Conservation (phyloP, 139 green algal species). For the Spirogloea muscicola region DNA sequence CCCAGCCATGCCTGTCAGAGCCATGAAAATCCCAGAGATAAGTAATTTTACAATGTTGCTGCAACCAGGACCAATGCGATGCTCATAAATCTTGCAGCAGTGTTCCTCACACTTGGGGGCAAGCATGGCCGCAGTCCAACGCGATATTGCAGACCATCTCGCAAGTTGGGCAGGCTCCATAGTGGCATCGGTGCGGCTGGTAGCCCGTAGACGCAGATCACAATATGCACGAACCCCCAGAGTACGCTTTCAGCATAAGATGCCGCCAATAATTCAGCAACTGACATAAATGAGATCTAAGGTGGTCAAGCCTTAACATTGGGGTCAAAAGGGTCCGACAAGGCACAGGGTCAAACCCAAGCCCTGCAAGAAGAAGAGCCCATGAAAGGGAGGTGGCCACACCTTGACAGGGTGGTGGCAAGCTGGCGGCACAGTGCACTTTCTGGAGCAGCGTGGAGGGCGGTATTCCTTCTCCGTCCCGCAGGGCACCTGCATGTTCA, state of each 20-base stretch:
- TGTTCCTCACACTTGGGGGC: constrained; percentile 31
- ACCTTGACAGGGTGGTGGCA: constrained; percentile 18
- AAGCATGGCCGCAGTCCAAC: constrained; percentile 64
- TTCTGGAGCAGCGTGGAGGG: constrained; percentile 59
- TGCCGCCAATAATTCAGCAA: not conserved
- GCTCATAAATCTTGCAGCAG: constrained; percentile 1
- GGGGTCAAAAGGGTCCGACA: not conserved
- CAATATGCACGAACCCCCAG: not conserved
- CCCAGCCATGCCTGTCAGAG: too few relatives aligned
- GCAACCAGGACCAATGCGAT: not conserved
- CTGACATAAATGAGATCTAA: not conserved
- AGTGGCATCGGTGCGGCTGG: constrained; percentile 72
- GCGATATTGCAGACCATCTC: constrained; percentile 52
- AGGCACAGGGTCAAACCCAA: too few relatives aligned
- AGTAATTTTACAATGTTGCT: not conserved
- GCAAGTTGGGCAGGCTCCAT: constrained; percentile 74
- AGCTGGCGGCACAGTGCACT: constrained; percentile 57
- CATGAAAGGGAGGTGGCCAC: too few relatives aligned
- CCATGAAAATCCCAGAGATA: not conserved
- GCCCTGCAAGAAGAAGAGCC: too few relatives aligned
- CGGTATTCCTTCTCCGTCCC: constrained; percentile 59
- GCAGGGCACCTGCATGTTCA: constrained; percentile 59
- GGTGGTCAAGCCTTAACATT: not conserved
- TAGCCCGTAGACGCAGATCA: not conserved
- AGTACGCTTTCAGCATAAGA: not conserved